Conservation (phyloP, 306 rosid genomes). For the Cucurbita moschata region DNA sequence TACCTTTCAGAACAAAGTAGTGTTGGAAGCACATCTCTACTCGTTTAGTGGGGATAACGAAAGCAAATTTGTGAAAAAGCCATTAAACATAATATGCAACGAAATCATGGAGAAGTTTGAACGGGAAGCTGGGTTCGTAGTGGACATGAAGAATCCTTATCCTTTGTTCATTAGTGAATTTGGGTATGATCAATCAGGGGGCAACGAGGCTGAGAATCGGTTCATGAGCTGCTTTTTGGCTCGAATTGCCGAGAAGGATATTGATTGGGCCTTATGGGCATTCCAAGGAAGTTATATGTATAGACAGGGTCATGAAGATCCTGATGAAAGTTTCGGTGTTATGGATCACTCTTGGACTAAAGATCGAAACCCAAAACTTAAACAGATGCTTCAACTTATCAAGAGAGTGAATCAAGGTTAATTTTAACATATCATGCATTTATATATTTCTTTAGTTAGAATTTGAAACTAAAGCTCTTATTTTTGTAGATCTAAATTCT, state of each 20-base stretch:
- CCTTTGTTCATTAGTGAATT: conserved; percentile 34
- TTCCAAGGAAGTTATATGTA: conserved; percentile 12
- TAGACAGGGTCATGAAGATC: conserved; percentile 4
- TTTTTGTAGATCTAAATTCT: conserved; percentile 27
- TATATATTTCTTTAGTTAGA: not conserved
- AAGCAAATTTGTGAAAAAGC: conserved; percentile 23
- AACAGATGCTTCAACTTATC: conserved; percentile 20
- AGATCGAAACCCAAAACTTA: conserved; percentile 12
- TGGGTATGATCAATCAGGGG: conserved; percentile 22
- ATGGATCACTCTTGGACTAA: conserved; percentile 21
- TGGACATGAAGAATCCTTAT: conserved; percentile 4
- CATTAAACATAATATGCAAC: conserved; percentile 30
- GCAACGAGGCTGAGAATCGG: conserved; percentile 5
- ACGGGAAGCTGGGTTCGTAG: conserved; percentile 25
- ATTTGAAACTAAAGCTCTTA: not conserved
- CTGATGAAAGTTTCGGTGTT: conserved; percentile 21
- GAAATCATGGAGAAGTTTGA: conserved; percentile 13
- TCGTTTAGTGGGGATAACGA: conserved; percentile 26
- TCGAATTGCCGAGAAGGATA: conserved; percentile 26
- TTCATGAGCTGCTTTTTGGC: conserved; percentile 27
- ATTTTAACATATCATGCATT: no score
- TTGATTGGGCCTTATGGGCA: conserved; percentile 45
- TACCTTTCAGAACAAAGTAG: conserved; percentile 14
- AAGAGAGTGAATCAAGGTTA: conserved; percentile 18
- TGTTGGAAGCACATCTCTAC: conserved; percentile 5